phyloP scores from a whole-genome alignment of 768 basidiomycete species.

The Kwoniella heveanensis region DNA sequence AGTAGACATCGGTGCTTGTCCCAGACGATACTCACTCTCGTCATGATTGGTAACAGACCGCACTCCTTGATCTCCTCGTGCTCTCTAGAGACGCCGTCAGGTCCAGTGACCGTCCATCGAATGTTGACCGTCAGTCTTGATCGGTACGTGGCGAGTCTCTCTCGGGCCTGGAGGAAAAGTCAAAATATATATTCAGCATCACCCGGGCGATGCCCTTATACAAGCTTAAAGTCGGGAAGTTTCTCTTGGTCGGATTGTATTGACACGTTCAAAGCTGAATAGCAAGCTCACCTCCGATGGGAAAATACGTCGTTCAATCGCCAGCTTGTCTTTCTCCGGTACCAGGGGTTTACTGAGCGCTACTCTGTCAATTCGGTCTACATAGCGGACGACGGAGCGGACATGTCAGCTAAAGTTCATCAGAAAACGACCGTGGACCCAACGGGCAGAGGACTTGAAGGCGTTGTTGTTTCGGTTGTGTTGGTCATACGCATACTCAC shows the following conservation, averaged over 20 bases:
- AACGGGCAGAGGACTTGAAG: too few relatives aligned
- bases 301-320: conserved; percentile 75
- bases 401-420: neutral
- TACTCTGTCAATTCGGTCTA: conserved; percentile 90
- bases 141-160: conserved; percentile 87
- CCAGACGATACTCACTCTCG: conserved; percentile 81
- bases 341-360: conserved; percentile 83
- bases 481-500: too few relatives aligned
- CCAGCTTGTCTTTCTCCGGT: conserved; percentile 74
- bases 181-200: neutral
- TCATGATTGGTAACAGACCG: conserved; percentile 93
- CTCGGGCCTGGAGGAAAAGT: conserved; percentile 69
- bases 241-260: too few relatives aligned
- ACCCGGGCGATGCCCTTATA: neutral
- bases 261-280: too few relatives aligned
- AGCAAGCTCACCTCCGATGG: conserved; percentile 84
- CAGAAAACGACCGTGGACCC: too few relatives aligned
- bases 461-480: too few relatives aligned
- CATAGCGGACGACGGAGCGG: neutral
- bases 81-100: conserved; percentile 63
- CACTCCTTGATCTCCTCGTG: conserved; percentile 77
- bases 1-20: too few relatives aligned
- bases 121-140: conserved; percentile 85
- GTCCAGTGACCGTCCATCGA: conserved; percentile 70
- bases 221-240: too few relatives aligned